These are phyloP conservation scores for Arthroderma sp. DNA, from an alignment of 2,329 filamentous ascomycete genomes.

Conservation along the genomic window DNA sequence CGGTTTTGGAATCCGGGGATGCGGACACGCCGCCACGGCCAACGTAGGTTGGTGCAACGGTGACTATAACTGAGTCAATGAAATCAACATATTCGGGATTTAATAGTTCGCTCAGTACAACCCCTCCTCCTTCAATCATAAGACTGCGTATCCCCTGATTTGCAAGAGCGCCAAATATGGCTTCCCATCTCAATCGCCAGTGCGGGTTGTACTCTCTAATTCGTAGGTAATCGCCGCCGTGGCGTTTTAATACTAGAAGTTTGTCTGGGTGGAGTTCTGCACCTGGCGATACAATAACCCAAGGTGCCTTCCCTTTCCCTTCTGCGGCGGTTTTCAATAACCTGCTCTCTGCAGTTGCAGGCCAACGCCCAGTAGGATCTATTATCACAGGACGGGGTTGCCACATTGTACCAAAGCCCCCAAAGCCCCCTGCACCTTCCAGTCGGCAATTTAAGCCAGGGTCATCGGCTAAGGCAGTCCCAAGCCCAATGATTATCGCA, in stretches of 20 bases:
- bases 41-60: slow-evolving; percentile 82
- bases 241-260: slow-evolving; percentile 34
- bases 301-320: slow-evolving; percentile 60
- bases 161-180: slow-evolving; percentile 48
- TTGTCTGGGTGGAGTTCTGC: slow-evolving; percentile 38
- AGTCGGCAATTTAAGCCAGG: slow-evolving; percentile 79
- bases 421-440: slow-evolving; percentile 46
- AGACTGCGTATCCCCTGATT: slow-evolving; percentile 57
- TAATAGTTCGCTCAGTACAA: slow-evolving; percentile 73
- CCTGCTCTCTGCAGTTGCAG: slow-evolving; percentile 47
- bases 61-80: slow-evolving; percentile 70
- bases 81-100: slow-evolving; percentile 47
- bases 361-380: slow-evolving; percentile 68
- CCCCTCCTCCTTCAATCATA: slow-evolving; percentile 84
- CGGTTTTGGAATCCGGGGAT: slow-evolving; percentile 50
- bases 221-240: slow-evolving; percentile 37
- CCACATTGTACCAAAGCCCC: slow-evolving; percentile 38
- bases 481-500: slow-evolving; percentile 73
- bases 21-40: slow-evolving; percentile 71
- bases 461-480: slow-evolving; percentile 73
- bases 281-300: slow-evolving; percentile 48
- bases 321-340: slow-evolving; percentile 53
- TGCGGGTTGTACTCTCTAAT: slow-evolving; percentile 29
- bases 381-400: slow-evolving; percentile 75
- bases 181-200: slow-evolving; percentile 49